Evolutionary conservation across 176 grass and related monocot species (phyloP).

Genomic region (Luzula sylvatica): DNA sequence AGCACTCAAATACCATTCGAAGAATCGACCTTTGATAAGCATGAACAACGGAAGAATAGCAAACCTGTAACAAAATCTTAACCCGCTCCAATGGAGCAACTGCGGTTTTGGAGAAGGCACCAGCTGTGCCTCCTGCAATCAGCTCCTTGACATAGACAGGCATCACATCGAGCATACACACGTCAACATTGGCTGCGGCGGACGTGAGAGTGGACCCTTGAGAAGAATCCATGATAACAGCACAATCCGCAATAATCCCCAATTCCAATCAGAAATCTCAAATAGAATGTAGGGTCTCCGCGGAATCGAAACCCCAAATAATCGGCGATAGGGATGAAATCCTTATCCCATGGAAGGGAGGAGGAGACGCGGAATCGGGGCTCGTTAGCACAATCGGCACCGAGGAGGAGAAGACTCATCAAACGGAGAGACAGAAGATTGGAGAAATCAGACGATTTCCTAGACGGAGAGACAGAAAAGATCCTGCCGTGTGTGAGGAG

Average conservation of each 20-base stretch:
- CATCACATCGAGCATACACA: constrained; percentile 55
- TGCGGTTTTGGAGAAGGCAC: constrained; percentile 84
- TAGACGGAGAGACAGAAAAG: neutral
- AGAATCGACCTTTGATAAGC: neutral
- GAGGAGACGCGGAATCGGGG: constrained; percentile 21
- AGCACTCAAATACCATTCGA: neutral
- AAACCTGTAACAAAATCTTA: constrained; percentile 88
- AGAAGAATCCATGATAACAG: constrained; percentile 58
- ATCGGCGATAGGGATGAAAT: constrained; percentile 23
- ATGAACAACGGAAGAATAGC: neutral
- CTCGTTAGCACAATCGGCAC: constrained; percentile 21
- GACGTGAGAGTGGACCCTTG: constrained; percentile 62
- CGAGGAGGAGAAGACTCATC: constrained; percentile 38
- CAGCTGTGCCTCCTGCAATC: constrained; percentile 74
- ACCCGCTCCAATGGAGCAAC: constrained; percentile 88
- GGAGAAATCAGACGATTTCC: neutral
- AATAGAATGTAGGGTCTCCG: constrained; percentile 6
- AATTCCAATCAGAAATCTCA: neutral
- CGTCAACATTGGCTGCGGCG: constrained; percentile 67
- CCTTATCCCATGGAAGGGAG: constrained; percentile 41
- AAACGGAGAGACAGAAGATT: constrained; percentile 23
- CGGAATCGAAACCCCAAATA: constrained; percentile 13
- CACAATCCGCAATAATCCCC: constrained; percentile 13
- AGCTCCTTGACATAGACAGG: constrained; percentile 89
- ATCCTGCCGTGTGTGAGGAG: neutral